Evolutionary conservation across 306 rosid genomes (phyloP).

Genomic region (Casuarina equisetifolia): DNA sequence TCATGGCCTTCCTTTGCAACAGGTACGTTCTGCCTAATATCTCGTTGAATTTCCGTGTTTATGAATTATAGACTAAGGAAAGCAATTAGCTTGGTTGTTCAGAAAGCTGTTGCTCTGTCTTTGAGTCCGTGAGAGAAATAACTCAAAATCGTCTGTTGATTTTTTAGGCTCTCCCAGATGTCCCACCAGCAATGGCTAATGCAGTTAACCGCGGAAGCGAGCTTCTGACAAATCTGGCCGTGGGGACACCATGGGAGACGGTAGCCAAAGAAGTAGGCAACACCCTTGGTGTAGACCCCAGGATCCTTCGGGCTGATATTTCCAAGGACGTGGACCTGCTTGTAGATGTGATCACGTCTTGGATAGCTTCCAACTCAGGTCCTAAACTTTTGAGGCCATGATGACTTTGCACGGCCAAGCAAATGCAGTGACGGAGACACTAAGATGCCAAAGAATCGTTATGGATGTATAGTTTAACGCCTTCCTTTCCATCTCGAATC

Average conservation of each 20-base stretch:
- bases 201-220: constrained; percentile 94
- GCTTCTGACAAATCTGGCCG: constrained; percentile 67
- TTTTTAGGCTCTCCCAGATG: constrained; percentile 84
- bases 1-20: constrained; percentile 92
- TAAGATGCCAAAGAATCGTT: background rate
- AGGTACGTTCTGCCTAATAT: constrained; percentile 46
- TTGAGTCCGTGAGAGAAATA: background rate
- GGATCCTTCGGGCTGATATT: constrained; percentile 56
- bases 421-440: background rate
- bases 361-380: constrained; percentile 79
- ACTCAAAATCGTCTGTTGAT: constrained; percentile 7
- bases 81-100: background rate
- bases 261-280: constrained; percentile 92
- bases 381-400: constrained; percentile 61
- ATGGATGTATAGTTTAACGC: background rate
- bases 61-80: background rate
- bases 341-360: constrained; percentile 70
- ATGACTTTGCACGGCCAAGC: background rate
- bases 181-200: constrained; percentile 94
- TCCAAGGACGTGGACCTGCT: constrained; percentile 80
- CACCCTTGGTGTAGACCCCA: constrained; percentile 74
- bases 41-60: background rate
- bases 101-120: background rate
- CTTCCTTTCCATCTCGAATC: background rate
- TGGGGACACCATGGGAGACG: constrained; percentile 90